Evolutionary conservation across 2,329 filamentous ascomycete genomes (phyloP), one percentile per base, ranked within the genome.

Genomic region (Akanthomyces lecanii): DNA sequence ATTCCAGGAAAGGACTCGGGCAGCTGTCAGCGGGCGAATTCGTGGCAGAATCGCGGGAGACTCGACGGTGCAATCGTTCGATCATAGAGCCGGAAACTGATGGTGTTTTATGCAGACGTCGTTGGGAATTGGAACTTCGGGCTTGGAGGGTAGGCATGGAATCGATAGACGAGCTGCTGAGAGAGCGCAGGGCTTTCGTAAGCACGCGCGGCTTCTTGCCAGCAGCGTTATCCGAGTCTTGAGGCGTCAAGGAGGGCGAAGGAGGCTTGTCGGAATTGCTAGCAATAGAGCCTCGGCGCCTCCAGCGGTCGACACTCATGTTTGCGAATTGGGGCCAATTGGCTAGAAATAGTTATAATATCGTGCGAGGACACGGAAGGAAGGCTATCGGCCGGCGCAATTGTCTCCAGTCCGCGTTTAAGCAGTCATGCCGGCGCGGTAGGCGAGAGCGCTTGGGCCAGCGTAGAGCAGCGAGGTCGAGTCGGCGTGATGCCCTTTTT

Each of bases 151-250:
- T 68, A n/a, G 74, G 71, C 53, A 75, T 66, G n/a, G 76, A 77
- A 62, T 77, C 76, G 67, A 77, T 71, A 7, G 76, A 77, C 5
- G 76, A 77, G 69, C 70, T 77, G 69, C 75, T 77, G 44, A 77
- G 67, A 2, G 76, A 76, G 42, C 76, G 76, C 28, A 77, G 68
- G 18, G 75, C 76, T 60, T 74, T 75, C 12, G 74, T 72, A 30
- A 77, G 69, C 36, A 70, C 70, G 21, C 72, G 72, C 10, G 75
- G 72, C 38, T 74, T 75, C 69, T 74, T 76, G 65, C 65, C 67
- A 47, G 76, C 74, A 28, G 58, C 57, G 44, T 16, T 38, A 11
- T 61, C 52, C 33, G 28, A 47, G 28, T 51, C 53, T 47, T 59
- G 48, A 5, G 61, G 54, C 8, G 45, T 58, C 47, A 45, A 38